Evolutionary conservation across 176 grass and related monocot genomes (phyloP).

Genomic region (Lolium rigidum): DNA sequence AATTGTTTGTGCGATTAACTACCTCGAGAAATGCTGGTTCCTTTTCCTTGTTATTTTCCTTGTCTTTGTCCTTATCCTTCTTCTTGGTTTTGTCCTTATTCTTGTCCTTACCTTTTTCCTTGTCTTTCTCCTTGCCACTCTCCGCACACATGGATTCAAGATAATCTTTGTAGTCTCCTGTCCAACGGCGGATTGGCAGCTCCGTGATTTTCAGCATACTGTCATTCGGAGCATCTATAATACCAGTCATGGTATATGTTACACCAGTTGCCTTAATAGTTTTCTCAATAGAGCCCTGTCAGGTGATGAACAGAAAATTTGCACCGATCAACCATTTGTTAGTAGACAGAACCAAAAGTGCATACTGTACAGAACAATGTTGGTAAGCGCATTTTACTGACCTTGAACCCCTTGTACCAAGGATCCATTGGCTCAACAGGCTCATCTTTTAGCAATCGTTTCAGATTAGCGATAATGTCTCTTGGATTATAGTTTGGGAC

Average conservation of each 20-base stretch:
- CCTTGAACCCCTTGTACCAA: constrained; percentile 94
- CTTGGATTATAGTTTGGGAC: constrained; percentile 94
- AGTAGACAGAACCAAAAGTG: not conserved
- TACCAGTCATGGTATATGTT: constrained; percentile 71
- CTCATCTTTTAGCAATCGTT: constrained; percentile 62
- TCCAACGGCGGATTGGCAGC: constrained; percentile 81
- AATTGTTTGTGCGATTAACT: not conserved
- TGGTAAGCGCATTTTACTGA: constrained; percentile 20
- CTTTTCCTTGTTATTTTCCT: constrained; percentile 47
- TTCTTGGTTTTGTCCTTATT: constrained; percentile 48
- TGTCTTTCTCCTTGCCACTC: constrained; percentile 18
- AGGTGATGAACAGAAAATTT: not conserved
- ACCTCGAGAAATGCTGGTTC: constrained; percentile 72
- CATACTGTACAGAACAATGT: not conserved
- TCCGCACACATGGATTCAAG: constrained; percentile 38
- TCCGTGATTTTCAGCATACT: constrained; percentile 73
- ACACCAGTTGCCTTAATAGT: constrained; percentile 66
- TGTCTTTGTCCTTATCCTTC: constrained; percentile 38
- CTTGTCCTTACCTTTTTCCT: constrained; percentile 24
- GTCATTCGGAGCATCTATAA: constrained; percentile 61
- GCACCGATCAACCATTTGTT: not conserved
- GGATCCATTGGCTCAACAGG: constrained; percentile 71
- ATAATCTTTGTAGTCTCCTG: constrained; percentile 79
- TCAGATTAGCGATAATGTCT: constrained; percentile 76
- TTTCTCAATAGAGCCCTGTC: constrained; percentile 72